Conservation (phyloP, 2,329 filamentous ascomycete species). For the Falciphora oryzae region DNA sequence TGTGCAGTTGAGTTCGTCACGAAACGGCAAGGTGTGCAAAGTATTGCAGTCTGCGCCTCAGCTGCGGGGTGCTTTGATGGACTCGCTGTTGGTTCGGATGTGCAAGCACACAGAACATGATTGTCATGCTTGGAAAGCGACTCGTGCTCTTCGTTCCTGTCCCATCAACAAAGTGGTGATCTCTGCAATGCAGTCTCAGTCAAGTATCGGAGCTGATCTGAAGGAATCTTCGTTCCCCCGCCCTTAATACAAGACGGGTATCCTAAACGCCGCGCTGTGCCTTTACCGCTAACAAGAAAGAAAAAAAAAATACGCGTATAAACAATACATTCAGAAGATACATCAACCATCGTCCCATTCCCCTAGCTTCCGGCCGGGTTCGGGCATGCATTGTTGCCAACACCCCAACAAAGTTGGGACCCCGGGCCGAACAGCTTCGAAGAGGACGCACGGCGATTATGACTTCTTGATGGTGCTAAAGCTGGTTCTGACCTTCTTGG, state of each 20-base stretch:
- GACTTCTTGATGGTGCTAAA: constrained; percentile 50
- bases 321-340: not conserved
- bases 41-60: not conserved
- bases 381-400: not conserved
- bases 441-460: constrained; percentile 7
- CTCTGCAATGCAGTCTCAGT: not conserved
- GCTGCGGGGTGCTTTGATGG: too few species aligned
- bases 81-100: not conserved
- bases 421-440: not conserved
- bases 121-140: not conserved
- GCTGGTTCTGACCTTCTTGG: constrained; percentile 52
- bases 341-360: not conserved
- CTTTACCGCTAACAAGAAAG: not conserved
- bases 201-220: not conserved
- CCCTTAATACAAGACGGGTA: not conserved
- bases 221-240: too few species aligned
- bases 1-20: not conserved
- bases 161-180: too few species aligned
- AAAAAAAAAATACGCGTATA: not conserved
- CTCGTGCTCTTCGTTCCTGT: not conserved
- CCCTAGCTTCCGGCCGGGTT: not conserved
- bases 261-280: constrained; percentile 8
- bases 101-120: not conserved
- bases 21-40: not conserved
- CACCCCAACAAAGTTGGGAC: not conserved